These are phyloP conservation scores for Amborella trichopoda DNA, from an alignment of 164 flowering plant species.

Conservation along the genomic window DNA sequence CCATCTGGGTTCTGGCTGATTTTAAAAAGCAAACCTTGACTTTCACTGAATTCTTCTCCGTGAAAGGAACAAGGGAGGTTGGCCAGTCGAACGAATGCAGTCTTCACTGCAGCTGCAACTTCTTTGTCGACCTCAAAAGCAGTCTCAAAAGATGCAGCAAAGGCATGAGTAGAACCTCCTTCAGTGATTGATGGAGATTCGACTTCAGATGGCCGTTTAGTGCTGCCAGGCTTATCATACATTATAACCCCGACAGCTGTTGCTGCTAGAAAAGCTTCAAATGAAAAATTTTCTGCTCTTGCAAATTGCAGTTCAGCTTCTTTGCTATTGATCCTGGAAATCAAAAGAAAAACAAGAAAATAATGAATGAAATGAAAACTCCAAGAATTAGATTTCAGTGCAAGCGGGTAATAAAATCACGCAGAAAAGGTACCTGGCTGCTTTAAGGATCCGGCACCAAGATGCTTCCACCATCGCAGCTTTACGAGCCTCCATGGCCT, in stretches of 20 bases:
- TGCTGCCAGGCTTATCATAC: conserved; percentile 58
- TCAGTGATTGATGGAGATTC: conserved; percentile 37
- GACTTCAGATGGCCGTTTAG: conserved; percentile 36
- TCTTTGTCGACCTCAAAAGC: conserved; percentile 92
- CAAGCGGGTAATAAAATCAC: too few species aligned
- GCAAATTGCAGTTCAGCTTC: conserved; percentile 53
- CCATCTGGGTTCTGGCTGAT: conserved; percentile 67
- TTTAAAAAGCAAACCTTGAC: conserved; percentile 34
- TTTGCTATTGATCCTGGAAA: conserved; percentile 59
- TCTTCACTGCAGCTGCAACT: conserved; percentile 82
- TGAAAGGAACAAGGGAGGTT: conserved; percentile 33
- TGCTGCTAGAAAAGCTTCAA: conserved; percentile 79
- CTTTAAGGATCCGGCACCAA: conserved; percentile 83
- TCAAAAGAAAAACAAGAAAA: not conserved
- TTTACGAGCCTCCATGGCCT: conserved; percentile 84
- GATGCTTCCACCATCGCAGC: conserved; percentile 98
- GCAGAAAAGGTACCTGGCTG: conserved; percentile 52
- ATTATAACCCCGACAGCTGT: conserved; percentile 66
- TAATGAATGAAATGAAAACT: not conserved
- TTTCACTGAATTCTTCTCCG: conserved; percentile 42
- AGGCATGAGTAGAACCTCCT: conserved; percentile 54
- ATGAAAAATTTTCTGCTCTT: conserved; percentile 54
- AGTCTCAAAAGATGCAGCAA: conserved; percentile 77
- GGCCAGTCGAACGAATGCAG: conserved; percentile 61
- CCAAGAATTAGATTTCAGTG: not conserved